Conservation (phyloP, 1,284 basidiomycete genomes). For the Pseudozyma tsukubaensis region DNA sequence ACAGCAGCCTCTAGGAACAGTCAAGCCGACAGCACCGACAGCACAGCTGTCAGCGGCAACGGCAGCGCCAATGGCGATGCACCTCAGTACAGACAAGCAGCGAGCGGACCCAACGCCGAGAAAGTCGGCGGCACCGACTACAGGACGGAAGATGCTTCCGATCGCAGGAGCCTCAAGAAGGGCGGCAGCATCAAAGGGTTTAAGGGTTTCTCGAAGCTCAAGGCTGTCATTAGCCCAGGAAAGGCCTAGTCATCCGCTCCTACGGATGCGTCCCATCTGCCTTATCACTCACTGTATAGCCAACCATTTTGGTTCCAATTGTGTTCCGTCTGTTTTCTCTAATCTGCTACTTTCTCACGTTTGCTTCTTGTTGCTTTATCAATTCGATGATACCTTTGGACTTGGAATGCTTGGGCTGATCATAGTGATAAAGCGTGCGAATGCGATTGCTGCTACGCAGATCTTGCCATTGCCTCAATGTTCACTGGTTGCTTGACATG, state of each 20-base stretch:
- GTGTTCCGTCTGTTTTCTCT: background rate
- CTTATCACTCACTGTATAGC: background rate
- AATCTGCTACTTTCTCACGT: background rate
- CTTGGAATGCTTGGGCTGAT: background rate
- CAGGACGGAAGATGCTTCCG: conserved; percentile 29
- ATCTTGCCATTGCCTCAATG: background rate
- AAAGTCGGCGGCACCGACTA: conserved; percentile 30
- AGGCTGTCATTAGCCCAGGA: conserved; percentile 28
- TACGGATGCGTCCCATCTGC: too few relatives aligned
- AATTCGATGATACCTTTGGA: conserved; percentile 17
- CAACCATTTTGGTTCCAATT: too few relatives aligned
- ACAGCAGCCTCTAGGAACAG: too few relatives aligned
- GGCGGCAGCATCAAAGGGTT: conserved; percentile 30
- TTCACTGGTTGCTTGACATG: background rate
- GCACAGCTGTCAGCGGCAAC: conserved; percentile 8
- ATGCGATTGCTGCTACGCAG: background rate
- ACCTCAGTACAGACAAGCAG: conserved; percentile 11
- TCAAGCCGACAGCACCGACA: conserved; percentile 10
- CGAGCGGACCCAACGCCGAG: conserved; percentile 7
- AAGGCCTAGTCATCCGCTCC: conserved; percentile 45
- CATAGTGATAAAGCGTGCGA: background rate
- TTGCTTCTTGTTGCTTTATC: conserved; percentile 2
- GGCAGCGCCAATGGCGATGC: conserved; percentile 20
- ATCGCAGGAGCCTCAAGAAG: conserved; percentile 32
- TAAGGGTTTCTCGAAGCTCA: conserved; percentile 47